Evolutionary conservation across 2,329 filamentous ascomycete genomes (phyloP).

Genomic region (Penicillium psychrosexuale): DNA sequence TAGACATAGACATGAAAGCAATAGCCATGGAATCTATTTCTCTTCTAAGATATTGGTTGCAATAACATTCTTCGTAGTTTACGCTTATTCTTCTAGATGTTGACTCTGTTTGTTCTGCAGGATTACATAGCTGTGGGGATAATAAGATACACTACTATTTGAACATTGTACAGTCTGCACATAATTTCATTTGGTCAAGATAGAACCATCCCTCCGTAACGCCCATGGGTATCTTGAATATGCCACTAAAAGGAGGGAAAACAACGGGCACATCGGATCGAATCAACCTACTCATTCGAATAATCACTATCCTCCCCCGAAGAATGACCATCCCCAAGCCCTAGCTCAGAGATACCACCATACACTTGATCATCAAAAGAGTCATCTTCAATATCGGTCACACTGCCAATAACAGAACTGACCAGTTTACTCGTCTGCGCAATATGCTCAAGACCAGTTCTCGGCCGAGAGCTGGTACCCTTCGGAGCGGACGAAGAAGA

Average conservation of each 20-base stretch:
- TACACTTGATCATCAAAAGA: background rate
- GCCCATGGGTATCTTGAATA: slow-evolving; percentile 7
- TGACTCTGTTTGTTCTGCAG: background rate
- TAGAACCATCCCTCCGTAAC: background rate
- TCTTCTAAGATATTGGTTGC: background rate
- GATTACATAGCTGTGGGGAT: background rate
- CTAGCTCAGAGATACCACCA: background rate
- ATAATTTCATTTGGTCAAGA: background rate
- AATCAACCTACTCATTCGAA: background rate
- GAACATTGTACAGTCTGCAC: background rate
- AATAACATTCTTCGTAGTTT: too few species aligned
- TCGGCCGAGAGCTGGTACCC: background rate
- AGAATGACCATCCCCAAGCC: background rate
- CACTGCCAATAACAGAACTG: slow-evolving; percentile 17
- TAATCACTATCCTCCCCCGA: background rate
- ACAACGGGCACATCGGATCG: background rate
- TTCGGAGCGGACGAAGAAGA: background rate
- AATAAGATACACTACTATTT: background rate
- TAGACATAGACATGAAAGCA: background rate
- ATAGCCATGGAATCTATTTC: background rate
- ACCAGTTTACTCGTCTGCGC: slow-evolving; percentile 42
- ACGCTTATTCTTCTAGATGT: background rate
- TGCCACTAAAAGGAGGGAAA: slow-evolving; percentile 3
- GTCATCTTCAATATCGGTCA: background rate
- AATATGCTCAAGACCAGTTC: slow-evolving; percentile 29